Evolutionary conservation across 352 stramenopile species (phyloP).

Genomic region (Pythium scleroteichum): DNA sequence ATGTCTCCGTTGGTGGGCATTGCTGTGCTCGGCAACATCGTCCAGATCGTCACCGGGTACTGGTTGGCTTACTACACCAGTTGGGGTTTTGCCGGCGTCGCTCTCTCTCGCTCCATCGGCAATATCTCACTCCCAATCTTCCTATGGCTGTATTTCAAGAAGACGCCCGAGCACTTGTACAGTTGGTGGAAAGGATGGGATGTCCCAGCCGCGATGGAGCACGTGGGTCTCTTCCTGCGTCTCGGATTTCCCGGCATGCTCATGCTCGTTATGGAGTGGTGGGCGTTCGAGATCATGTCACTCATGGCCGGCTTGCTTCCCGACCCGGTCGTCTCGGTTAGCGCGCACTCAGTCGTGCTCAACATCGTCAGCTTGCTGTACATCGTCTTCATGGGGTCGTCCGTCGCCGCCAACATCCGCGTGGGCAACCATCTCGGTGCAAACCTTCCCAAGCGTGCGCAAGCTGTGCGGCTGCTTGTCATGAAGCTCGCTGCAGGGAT

Average conservation of each 20-base stretch:
- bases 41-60: conserved; percentile 68
- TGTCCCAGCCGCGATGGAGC: conserved; percentile 39
- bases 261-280: conserved; percentile 80
- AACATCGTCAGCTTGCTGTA: conserved; percentile 71
- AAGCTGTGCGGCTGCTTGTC: conserved; percentile 49
- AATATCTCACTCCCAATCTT: conserved; percentile 55
- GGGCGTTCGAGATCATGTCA: conserved; percentile 72
- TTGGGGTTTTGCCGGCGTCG: conserved; percentile 78
- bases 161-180: conserved; percentile 31
- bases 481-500: conserved; percentile 36
- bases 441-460: conserved; percentile 57
- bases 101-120: conserved; percentile 61
- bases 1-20: conserved; percentile 60
- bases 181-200: conserved; percentile 75
- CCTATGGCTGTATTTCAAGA: conserved; percentile 58
- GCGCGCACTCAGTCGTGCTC: conserved; percentile 69
- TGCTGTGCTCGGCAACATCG: conserved; percentile 48
- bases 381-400: conserved; percentile 77
- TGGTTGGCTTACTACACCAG: conserved; percentile 70
- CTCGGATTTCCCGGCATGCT: conserved; percentile 65
- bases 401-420: conserved; percentile 66
- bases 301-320: conserved; percentile 73
- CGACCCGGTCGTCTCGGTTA: conserved; percentile 61
- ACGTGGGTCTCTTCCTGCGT: conserved; percentile 63
- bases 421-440: conserved; percentile 79